A percentile compares a stretch with the other conserved stretches of the same genome.
Conservation (phyloP, 2,329 filamentous ascomycete species). For the Pseudogymnoascus sp. region DNA sequence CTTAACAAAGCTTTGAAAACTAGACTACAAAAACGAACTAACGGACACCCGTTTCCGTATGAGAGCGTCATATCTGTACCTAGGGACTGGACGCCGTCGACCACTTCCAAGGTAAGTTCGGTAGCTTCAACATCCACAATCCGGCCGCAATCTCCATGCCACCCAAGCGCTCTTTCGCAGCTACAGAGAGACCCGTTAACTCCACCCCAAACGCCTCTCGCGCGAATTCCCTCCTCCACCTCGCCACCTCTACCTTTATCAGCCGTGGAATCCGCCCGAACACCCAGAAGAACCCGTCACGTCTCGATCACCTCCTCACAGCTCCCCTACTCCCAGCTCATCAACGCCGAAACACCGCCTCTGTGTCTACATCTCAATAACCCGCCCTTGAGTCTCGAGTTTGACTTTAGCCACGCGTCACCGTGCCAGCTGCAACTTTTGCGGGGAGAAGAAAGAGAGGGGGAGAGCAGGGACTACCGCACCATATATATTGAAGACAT, state of each 20-base stretch:
- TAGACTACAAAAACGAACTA: not conserved
- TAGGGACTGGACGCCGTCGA: constrained; percentile 10
- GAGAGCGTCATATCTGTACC: not conserved
- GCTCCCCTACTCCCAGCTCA: constrained; percentile 13
- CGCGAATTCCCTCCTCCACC: not conserved
- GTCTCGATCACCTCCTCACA: not conserved
- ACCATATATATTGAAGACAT: constrained; percentile 14
- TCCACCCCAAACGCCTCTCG: constrained; percentile 14
- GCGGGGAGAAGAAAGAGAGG: not conserved
- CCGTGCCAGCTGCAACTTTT: constrained; percentile 12
- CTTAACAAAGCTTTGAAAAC: constrained; percentile 15
- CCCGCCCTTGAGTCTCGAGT: constrained; percentile 10
- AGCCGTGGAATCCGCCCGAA: no score
- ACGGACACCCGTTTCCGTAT: not conserved
- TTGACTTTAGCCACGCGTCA: constrained; percentile 14
- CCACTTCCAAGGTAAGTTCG: not conserved
- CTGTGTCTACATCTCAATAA: constrained; percentile 12
- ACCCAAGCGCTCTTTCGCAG: not conserved
- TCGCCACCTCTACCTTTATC: no score
- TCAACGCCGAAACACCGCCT: constrained; percentile 12
- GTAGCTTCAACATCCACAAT: constrained; percentile 15
- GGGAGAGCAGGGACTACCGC: not conserved
- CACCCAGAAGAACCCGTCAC: not conserved
- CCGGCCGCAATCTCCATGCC: not conserved
- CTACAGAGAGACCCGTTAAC: constrained; percentile 7